phyloP scores from a whole-genome alignment of 116 monocot genomes.

The Phalaenopsis hybrid region DNA sequence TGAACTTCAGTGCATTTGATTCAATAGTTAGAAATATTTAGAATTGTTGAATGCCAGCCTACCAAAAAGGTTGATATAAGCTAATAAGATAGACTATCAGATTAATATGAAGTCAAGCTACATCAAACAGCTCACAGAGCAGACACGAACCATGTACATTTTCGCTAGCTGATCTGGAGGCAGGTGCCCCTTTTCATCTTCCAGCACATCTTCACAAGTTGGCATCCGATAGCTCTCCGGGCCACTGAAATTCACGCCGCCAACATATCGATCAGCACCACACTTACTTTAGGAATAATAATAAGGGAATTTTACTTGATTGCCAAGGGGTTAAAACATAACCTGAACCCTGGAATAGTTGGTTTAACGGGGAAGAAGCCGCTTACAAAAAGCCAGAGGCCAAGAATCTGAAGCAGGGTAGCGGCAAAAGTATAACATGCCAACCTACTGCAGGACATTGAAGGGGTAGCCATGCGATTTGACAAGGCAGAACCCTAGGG shows the following conservation, averaged over 20 bases:
- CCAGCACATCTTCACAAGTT: conserved; percentile 25
- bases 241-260: conserved; percentile 37
- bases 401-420: conserved; percentile 68
- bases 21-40: too few species aligned
- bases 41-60: too few species aligned
- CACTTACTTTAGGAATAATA: not conserved
- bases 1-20: too few species aligned
- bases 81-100: too few species aligned
- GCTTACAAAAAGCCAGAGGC: conserved; percentile 62
- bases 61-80: too few species aligned
- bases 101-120: too few species aligned
- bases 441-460: conserved; percentile 33
- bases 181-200: conserved; percentile 21
- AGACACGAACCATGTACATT: conserved; percentile 50
- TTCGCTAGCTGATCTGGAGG: conserved; percentile 49
- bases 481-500: not conserved
- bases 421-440: conserved; percentile 37
- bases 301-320: not conserved
- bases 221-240: conserved; percentile 73
- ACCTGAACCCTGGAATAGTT: conserved; percentile 77
- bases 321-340: not conserved
- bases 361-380: conserved; percentile 94
- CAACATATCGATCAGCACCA: not conserved
- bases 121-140: not conserved
- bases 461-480: conserved; percentile 12